These are phyloP conservation scores for Aspergillus proliferans DNA, from an alignment of 2,329 filamentous ascomycete genomes.

Conservation along the genomic window DNA sequence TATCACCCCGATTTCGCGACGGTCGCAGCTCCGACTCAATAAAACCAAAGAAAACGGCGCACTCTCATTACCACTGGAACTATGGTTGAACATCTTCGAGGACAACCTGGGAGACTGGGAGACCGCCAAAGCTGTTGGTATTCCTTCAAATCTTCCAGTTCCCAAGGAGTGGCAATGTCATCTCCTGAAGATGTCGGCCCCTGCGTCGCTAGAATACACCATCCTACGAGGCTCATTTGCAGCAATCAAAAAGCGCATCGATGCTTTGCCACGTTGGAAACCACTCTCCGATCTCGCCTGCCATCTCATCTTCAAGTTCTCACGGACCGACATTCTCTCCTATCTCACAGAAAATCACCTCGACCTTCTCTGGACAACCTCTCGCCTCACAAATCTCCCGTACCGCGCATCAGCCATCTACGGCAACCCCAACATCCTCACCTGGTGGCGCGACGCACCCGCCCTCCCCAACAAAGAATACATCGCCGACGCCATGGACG, in stretches of 20 bases:
- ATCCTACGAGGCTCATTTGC: conserved; percentile 66
- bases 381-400: conserved; percentile 72
- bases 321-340: conserved; percentile 68
- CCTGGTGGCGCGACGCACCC: conserved; percentile 83
- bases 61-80: conserved; percentile 64
- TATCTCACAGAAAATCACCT: conserved; percentile 62
- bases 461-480: conserved; percentile 84
- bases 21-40: conserved; percentile 16
- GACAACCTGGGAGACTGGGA: conserved; percentile 84
- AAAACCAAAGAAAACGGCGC: conserved; percentile 14
- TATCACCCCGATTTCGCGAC: conserved; percentile 22
- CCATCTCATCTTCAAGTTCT: conserved; percentile 87
- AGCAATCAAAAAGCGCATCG: conserved; percentile 68
- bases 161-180: conserved; percentile 67
- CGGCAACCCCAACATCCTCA: conserved; percentile 73
- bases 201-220: conserved; percentile 75
- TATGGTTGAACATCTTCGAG: conserved; percentile 81
- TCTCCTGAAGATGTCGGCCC: conserved; percentile 57
- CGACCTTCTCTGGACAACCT: conserved; percentile 79
- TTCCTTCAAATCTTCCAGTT: conserved; percentile 70
- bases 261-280: conserved; percentile 60
- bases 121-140: conserved; percentile 69
- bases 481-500: conserved; percentile 75
- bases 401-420: conserved; percentile 86
- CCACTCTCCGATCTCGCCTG: conserved; percentile 75